A percentile compares a stretch with the other conserved stretches of the same genome.
These are phyloP conservation scores for Leishmania major DNA, from an alignment of 208 protist species.

Conservation along the genomic window DNA sequence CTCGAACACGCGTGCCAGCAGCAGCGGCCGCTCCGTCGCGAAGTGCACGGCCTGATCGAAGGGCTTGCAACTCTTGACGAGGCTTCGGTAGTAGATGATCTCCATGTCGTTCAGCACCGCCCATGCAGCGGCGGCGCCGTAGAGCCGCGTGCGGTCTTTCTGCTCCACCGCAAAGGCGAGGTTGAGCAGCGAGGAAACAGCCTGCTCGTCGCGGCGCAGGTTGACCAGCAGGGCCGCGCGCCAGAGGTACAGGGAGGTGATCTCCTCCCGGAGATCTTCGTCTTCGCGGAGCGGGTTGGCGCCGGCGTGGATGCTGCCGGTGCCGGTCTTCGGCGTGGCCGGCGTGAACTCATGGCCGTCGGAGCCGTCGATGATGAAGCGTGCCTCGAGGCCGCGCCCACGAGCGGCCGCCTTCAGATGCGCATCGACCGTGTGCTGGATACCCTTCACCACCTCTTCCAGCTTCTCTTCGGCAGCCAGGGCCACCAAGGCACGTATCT, in stretches of 20 bases:
- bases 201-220: conserved; percentile 64
- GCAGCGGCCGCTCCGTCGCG: conserved; percentile 57
- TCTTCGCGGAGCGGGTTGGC: conserved; percentile 60
- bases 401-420: conserved; percentile 36
- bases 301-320: conserved; percentile 35
- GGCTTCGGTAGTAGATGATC: conserved; percentile 74
- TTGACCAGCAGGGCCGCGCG: conserved; percentile 82
- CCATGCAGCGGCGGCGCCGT: conserved; percentile 67
- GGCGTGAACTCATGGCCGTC: conserved; percentile 35
- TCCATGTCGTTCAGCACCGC: conserved; percentile 85
- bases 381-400: conserved; percentile 35
- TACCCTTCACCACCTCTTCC: conserved; percentile 54
- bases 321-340: conserved; percentile 37
- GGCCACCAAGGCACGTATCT: conserved; percentile 51
- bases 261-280: conserved; percentile 54
- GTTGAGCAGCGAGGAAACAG: conserved; percentile 72
- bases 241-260: conserved; percentile 73
- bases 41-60: conserved; percentile 49
- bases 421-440: conserved; percentile 47
- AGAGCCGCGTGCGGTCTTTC: conserved; percentile 49
- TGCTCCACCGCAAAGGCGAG: conserved; percentile 47
- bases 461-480: conserved; percentile 56
- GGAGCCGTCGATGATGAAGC: conserved; percentile 31
- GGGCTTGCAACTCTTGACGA: conserved; percentile 58
- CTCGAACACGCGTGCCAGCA: conserved; percentile 72